Evolutionary conservation across 352 stramenopile genomes (phyloP).

Genomic region (Phytophthora fragariaefolia): DNA sequence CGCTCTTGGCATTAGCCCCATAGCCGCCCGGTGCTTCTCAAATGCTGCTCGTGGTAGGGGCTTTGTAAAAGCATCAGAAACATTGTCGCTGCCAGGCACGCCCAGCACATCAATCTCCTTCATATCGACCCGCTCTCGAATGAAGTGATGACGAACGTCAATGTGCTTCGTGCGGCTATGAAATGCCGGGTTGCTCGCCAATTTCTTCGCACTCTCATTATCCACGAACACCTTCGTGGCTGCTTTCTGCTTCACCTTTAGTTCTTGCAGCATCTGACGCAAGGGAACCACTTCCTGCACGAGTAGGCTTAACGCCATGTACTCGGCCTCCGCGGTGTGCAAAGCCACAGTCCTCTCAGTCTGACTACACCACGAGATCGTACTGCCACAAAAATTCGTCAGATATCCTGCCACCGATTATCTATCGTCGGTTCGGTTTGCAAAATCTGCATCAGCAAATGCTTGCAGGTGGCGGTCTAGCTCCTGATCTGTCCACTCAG

Average conservation of each 20-base stretch:
- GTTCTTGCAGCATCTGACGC: constrained; percentile 22
- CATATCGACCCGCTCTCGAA: constrained; percentile 18
- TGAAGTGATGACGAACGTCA: constrained; percentile 18
- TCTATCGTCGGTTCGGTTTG: not conserved
- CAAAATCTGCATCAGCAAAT: not conserved
- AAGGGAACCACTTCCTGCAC: constrained; percentile 33
- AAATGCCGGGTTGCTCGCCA: constrained; percentile 29
- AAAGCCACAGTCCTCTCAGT: constrained; percentile 2
- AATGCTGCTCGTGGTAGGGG: constrained; percentile 19
- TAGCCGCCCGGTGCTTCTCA: constrained; percentile 20
- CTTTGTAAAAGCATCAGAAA: constrained; percentile 34
- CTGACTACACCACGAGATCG: constrained; percentile 3
- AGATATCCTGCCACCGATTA: not conserved
- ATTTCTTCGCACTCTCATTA: constrained; percentile 30
- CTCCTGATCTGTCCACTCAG: not conserved
- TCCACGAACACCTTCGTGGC: constrained; percentile 21
- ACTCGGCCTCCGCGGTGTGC: constrained; percentile 27
- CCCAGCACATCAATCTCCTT: constrained; percentile 24
- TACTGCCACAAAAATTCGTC: constrained; percentile 8
- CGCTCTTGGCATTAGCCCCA: not conserved
- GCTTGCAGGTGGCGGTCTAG: not conserved
- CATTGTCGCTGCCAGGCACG: constrained; percentile 22
- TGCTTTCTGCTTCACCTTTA: constrained; percentile 9
- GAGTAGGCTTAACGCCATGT: constrained; percentile 23
- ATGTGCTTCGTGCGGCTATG: constrained; percentile 31